phyloP scores from a whole-genome alignment of 805 yeast species.

The Nakazawaea sp. region DNA sequence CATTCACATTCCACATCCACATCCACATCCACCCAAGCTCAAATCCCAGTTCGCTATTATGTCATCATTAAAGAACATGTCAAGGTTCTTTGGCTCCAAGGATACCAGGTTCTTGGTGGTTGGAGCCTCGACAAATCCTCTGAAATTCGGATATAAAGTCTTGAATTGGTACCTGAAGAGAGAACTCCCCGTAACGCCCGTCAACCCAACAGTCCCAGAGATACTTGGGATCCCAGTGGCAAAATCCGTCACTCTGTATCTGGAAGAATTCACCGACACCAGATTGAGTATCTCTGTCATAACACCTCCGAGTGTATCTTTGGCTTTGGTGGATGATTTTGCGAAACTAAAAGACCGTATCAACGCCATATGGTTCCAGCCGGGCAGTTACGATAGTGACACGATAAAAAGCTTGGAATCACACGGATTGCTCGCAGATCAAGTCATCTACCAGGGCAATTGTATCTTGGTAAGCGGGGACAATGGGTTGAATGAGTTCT shows the following conservation, averaged over 20 bases:
- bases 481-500: constrained; percentile 20
- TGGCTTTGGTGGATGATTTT: constrained; percentile 34
- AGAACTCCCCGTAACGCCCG: constrained; percentile 53
- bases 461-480: constrained; percentile 73
- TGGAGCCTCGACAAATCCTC: constrained; percentile 62
- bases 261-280: constrained; percentile 23
- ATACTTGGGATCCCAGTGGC: constrained; percentile 23
- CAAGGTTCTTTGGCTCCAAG: constrained; percentile 2
- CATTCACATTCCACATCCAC: no score
- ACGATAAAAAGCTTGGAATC: constrained; percentile 32
- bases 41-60: no score
- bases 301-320: constrained; percentile 66
- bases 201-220: constrained; percentile 49
- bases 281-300: constrained; percentile 59
- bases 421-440: constrained; percentile 24
- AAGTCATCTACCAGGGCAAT: constrained; percentile 41
- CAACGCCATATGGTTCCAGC: constrained; percentile 75
- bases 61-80: constrained; percentile 4
- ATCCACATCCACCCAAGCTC: no score
- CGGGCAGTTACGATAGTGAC: constrained; percentile 60
- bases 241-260: constrained; percentile 14
- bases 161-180: constrained; percentile 58
- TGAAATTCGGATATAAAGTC: constrained; percentile 67
- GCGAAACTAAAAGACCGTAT: constrained; percentile 23
- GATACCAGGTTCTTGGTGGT: constrained; percentile 46